Evolutionary conservation across 2,329 filamentous ascomycete genomes (phyloP).

Genomic region (Macrophomina pseudophaseolina): DNA sequence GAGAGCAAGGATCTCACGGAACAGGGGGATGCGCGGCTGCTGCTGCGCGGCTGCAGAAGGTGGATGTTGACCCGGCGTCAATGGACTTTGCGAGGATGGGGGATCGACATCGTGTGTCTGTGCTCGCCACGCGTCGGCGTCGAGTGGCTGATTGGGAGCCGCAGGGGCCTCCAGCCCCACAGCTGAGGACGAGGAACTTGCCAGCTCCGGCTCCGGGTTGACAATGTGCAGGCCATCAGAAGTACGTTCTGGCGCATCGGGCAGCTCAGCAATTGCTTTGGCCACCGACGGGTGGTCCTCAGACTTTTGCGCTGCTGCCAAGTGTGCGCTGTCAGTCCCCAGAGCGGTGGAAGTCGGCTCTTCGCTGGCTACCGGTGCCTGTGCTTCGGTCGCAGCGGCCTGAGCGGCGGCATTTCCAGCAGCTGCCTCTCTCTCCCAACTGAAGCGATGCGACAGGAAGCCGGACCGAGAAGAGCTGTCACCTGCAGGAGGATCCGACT

Average conservation of each 20-base stretch:
- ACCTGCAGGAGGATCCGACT: conserved; percentile 5
- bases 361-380: conserved; percentile 9
- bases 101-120: conserved; percentile 25
- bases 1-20: conserved; percentile 79
- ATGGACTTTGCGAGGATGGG: conserved; percentile 16
- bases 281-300: conserved; percentile 18
- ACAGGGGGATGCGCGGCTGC: conserved; percentile 41
- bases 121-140: conserved; percentile 26
- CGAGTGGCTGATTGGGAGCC: conserved; percentile 25
- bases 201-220: conserved; percentile 28
- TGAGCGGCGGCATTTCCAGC: conserved; percentile 26
- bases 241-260: conserved; percentile 6
- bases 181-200: conserved; percentile 12
- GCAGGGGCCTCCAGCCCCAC: conserved; percentile 27
- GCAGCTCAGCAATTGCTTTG: conserved; percentile 17
- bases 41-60: conserved; percentile 12
- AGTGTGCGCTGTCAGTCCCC: conserved; percentile 9
- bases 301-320: background rate
- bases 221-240: conserved; percentile 29
- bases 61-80: conserved; percentile 1
- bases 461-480: conserved; percentile 11
- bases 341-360: conserved; percentile 5
- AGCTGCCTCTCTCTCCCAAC: conserved; percentile 41
- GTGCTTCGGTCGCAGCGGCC: conserved; percentile 13
- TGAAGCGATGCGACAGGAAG: conserved; percentile 42